Evolutionary conservation across 2,329 filamentous ascomycete genomes (phyloP), one percentile per base, ranked within the genome.

Genomic region (Dactylellina drechsleri): DNA sequence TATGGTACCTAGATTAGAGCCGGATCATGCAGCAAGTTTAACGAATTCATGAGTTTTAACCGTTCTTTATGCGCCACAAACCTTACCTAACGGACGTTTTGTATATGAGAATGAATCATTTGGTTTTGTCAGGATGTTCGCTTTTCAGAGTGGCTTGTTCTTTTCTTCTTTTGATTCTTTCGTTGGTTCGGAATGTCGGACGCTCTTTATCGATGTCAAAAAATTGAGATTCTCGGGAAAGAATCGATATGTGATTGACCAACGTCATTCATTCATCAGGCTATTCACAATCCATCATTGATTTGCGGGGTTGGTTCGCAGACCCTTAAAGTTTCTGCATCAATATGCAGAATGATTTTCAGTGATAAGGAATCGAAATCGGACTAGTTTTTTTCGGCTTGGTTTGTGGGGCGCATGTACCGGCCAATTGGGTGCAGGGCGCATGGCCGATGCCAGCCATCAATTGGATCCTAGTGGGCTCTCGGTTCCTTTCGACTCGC

Each of bases 371-470:
- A 10, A 36, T 36, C 31, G 20, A 53, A 57, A 68, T 57, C 60
- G 60, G 65, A 40, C 43, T 18, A 28, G 16, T 23, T 23, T 52
- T 18, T 52, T n/a, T 52, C 15, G n/a, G 28, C 13, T 15, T 28
- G 12, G 41, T 26, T 54, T 67, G 65, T 36, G 31, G 31, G 31
- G 31, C 31, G 31, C 31, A 5, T 36, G 49, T 60, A 45, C 65
- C 65, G 65, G 65, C 65, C 65, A 68, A 68, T 68, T 68, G 65
- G 65, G 56, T 60, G 65, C 65, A 68, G 58, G 36, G 57, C 50
- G 65, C 56, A 68, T 60, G 56, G 53, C 65, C 56, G 49, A 59
- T 47, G 65, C 41, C 47, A 68, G 56, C 23, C 56, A 47, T 68
- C 65, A 31, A 68, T 68, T 68, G 65, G 65, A 61, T 61, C 47